Evolutionary conservation across 768 basidiomycete species (phyloP).

Genomic region (Panus rudis): DNA sequence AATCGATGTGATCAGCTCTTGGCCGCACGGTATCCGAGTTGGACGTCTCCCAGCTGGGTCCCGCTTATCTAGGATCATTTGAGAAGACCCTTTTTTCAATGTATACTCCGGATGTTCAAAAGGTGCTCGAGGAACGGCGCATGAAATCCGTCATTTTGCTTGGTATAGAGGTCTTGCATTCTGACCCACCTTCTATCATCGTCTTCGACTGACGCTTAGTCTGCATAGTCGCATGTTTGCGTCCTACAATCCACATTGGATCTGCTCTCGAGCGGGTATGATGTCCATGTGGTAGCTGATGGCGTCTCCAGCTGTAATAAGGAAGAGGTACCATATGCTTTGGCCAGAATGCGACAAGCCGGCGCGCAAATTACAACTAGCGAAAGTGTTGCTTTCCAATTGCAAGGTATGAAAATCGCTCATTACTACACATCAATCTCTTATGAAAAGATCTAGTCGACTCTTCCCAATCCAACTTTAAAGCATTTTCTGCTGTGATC

Average conservation of each 20-base stretch:
- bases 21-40: constrained; percentile 64
- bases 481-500: constrained; percentile 59
- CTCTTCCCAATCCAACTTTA: constrained; percentile 59
- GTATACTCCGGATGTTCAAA: constrained; percentile 61
- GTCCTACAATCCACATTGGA: constrained; percentile 79
- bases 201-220: not conserved
- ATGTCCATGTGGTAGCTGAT: constrained; percentile 73
- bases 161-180: constrained; percentile 87
- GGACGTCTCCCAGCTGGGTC: constrained; percentile 43
- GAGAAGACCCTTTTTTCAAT: constrained; percentile 86
- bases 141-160: constrained; percentile 65
- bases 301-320: constrained; percentile 78
- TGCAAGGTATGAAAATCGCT: constrained; percentile 47
- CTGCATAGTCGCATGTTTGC: constrained; percentile 77
- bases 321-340: constrained; percentile 72
- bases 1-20: constrained; percentile 40
- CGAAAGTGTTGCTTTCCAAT: constrained; percentile 74
- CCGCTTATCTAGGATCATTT: constrained; percentile 52
- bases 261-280: constrained; percentile 41
- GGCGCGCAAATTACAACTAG: constrained; percentile 77
- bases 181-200: constrained; percentile 12
- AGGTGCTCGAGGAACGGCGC: constrained; percentile 38
- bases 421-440: constrained; percentile 7
- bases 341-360: constrained; percentile 60
- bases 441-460: constrained; percentile 38